These are phyloP conservation scores for Clavispora santaluciae DNA, from an alignment of 805 yeast genomes.

Conservation along the genomic window DNA sequence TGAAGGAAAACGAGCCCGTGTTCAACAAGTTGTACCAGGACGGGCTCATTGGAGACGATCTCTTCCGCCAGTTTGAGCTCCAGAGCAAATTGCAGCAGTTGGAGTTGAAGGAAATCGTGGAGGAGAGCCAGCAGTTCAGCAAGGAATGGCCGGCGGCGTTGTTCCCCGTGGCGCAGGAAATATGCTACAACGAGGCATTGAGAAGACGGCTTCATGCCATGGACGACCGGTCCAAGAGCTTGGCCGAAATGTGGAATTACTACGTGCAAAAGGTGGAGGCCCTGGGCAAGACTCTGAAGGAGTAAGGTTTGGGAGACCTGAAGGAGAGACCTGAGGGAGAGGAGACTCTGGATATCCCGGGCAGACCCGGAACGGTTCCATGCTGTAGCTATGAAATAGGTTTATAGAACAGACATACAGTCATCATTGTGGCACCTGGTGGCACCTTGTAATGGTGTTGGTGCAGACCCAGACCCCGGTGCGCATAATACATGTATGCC, in stretches of 20 bases:
- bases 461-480: too few species aligned
- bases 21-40: constrained; percentile 71
- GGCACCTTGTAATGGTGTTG: too few species aligned
- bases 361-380: too few species aligned
- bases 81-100: constrained; percentile 75
- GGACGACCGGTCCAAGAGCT: constrained; percentile 33
- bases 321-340: too few species aligned
- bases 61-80: constrained; percentile 72
- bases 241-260: constrained; percentile 34
- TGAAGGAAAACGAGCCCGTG: constrained; percentile 72
- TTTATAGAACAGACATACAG: neutral
- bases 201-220: constrained; percentile 62
- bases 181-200: constrained; percentile 87
- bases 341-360: too few species aligned
- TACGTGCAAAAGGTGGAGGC: constrained; percentile 16
- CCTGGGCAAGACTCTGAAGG: neutral
- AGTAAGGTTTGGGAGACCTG: neutral
- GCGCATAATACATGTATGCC: too few species aligned
- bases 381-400: too few species aligned
- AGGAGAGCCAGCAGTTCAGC: constrained; percentile 67
- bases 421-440: too few species aligned
- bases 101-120: constrained; percentile 71
- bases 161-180: constrained; percentile 78
- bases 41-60: constrained; percentile 89
- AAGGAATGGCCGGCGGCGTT: constrained; percentile 77